Evolutionary conservation across 2,329 filamentous ascomycete genomes (phyloP).

Genomic region (Sporothrix pseudoabietina): DNA sequence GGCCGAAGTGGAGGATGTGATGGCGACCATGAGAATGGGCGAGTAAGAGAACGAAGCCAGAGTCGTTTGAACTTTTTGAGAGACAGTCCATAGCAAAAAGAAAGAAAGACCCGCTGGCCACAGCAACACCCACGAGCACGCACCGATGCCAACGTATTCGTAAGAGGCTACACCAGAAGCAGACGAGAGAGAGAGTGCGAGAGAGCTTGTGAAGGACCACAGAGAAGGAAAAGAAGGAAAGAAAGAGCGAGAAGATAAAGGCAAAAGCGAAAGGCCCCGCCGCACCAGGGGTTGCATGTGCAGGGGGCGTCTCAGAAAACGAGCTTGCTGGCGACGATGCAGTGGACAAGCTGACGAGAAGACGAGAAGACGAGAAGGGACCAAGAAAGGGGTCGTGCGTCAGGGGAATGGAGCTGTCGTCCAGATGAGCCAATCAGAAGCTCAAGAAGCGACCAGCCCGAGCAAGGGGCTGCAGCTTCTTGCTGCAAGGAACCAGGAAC

Average conservation of each 20-base stretch:
- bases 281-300: constrained; percentile 23
- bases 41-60: not conserved
- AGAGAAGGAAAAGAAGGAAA: not conserved
- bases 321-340: constrained; percentile 17
- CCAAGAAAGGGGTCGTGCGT: constrained; percentile 22
- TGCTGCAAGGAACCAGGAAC: constrained; percentile 27
- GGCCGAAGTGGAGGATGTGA: constrained; percentile 15
- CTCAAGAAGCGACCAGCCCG: not conserved
- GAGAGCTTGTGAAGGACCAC: not conserved
- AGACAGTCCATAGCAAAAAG: not conserved
- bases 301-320: constrained; percentile 26
- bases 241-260: not conserved
- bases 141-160: not conserved
- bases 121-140: not conserved
- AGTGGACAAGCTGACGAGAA: not conserved
- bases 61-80: not conserved
- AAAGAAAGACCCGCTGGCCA: not conserved
- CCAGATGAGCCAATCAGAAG: not conserved
- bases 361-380: not conserved
- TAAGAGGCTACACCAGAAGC: not conserved
- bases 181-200: not conserved
- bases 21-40: not conserved
- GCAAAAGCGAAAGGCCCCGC: not conserved
- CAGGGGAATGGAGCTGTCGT: not conserved
- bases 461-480: constrained; percentile 3